Conservation (phyloP, 2,329 filamentous ascomycete genomes). For the Parascedosporium putredinis region DNA sequence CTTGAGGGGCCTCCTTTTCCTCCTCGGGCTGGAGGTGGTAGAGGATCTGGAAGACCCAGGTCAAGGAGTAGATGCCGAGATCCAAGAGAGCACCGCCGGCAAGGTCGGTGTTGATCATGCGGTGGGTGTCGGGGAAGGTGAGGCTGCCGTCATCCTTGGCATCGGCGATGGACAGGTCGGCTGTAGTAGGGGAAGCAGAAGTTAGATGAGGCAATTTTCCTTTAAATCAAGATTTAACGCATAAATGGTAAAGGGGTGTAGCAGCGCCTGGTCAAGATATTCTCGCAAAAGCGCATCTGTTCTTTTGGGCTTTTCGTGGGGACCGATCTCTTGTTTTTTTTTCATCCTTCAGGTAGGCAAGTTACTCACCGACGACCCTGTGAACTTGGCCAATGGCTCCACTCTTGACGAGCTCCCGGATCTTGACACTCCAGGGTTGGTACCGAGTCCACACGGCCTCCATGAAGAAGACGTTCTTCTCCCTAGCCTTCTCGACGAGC, state of each 20-base stretch:
- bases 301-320: too few species aligned
- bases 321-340: too few species aligned
- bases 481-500: slow-evolving; percentile 59
- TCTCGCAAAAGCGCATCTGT: too few species aligned
- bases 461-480: slow-evolving; percentile 69
- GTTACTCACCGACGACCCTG: slow-evolving; percentile 39
- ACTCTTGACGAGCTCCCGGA: slow-evolving; percentile 51
- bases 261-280: too few species aligned
- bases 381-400: slow-evolving; percentile 51
- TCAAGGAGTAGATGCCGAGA: slow-evolving; percentile 78
- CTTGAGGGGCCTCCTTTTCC: slow-evolving; percentile 56
- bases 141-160: slow-evolving; percentile 46
- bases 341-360: too few species aligned
- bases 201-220: slow-evolving; percentile 5
- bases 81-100: slow-evolving; percentile 77
- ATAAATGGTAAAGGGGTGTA: slow-evolving; percentile 2
- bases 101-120: slow-evolving; percentile 73
- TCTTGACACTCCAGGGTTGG: slow-evolving; percentile 72
- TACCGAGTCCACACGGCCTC: slow-evolving; percentile 86
- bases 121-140: slow-evolving; percentile 50
- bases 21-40: slow-evolving; percentile 67
- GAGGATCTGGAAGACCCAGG: slow-evolving; percentile 83
- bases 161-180: slow-evolving; percentile 51
- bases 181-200: slow-evolving; percentile 21
- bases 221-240: slow-evolving; percentile 7